A percentile compares a stretch with the other conserved stretches of the same genome.
Conservation (phyloP, 441 rosid genomes). For the Daphne laureola region DNA sequence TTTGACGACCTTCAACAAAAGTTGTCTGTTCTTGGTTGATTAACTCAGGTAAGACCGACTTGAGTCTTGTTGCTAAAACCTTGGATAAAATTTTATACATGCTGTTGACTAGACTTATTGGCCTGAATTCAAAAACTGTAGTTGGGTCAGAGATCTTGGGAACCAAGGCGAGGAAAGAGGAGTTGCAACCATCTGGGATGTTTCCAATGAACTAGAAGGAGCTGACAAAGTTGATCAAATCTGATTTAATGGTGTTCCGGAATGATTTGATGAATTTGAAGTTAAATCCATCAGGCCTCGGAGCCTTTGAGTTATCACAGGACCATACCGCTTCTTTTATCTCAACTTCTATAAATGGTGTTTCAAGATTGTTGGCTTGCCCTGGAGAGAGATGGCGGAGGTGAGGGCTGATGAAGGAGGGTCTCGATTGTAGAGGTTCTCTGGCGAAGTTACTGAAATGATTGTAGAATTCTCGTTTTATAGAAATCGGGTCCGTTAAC, state of each 20-base stretch:
- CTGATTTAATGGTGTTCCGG: background rate
- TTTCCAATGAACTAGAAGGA: background rate
- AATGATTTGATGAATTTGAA: background rate
- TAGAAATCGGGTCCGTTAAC: no score
- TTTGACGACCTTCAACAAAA: no score
- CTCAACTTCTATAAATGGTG: no score
- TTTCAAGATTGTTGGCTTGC: no score
- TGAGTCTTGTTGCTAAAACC: background rate
- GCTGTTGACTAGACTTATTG: background rate
- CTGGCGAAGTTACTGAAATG: no score
- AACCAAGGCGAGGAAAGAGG: background rate
- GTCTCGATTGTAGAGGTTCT: no score
- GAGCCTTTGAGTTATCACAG: no score
- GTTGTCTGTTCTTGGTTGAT: background rate
- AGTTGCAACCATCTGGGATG: background rate
- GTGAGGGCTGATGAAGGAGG: no score
- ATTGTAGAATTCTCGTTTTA: no score
- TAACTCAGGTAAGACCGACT: background rate
- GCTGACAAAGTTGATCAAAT: background rate
- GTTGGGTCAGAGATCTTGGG: background rate
- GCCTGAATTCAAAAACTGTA: background rate
- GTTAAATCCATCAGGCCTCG: no score
- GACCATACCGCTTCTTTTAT: no score
- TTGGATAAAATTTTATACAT: background rate
- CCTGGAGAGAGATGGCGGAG: no score